Evolutionary conservation across 2,329 filamentous ascomycete species (phyloP).

Genomic region (Incumbomyces delicatus): DNA sequence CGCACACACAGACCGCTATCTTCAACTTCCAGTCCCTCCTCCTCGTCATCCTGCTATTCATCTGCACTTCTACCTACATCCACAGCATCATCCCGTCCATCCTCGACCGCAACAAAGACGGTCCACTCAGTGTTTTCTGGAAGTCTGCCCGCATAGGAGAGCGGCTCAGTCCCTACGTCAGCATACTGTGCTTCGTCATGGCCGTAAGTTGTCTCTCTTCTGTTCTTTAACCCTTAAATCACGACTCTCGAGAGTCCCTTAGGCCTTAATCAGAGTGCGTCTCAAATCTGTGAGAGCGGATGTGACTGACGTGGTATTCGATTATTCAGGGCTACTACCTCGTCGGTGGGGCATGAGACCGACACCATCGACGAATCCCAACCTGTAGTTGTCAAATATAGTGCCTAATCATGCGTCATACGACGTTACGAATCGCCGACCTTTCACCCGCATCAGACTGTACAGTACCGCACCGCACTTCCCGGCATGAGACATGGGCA

Average conservation of each 20-base stretch:
- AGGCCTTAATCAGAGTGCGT: too few species aligned
- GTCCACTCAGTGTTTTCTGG: slow-evolving; percentile 87
- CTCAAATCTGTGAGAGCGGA: slow-evolving; percentile 12
- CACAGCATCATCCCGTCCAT: slow-evolving; percentile 82
- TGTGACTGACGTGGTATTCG: background rate
- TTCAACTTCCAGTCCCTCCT: slow-evolving; percentile 99
- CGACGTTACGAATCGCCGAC: too few species aligned
- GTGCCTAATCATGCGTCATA: too few species aligned
- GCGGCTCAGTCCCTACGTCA: slow-evolving; percentile 87
- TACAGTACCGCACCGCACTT: too few species aligned
- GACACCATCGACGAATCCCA: background rate
- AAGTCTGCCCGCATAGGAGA: slow-evolving; percentile 90
- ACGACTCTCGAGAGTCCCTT: too few species aligned
- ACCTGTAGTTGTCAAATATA: background rate
- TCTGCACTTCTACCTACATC: slow-evolving; percentile 90
- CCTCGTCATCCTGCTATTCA: slow-evolving; percentile 84
- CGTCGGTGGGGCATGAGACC: background rate
- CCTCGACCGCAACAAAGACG: slow-evolving; percentile 87
- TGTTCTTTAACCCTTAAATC: too few species aligned
- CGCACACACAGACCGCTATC: slow-evolving; percentile 62
- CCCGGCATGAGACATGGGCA: too few species aligned
- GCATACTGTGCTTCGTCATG: slow-evolving; percentile 87
- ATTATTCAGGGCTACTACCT: slow-evolving; percentile 3
- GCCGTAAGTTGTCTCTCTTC: slow-evolving; percentile 51
- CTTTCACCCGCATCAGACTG: too few species aligned